Percentiles rank a stretch among this genome's conserved stretches.
phyloP scores from a whole-genome alignment of 2,329 filamentous ascomycete species.

The Aspergillus ustus region DNA sequence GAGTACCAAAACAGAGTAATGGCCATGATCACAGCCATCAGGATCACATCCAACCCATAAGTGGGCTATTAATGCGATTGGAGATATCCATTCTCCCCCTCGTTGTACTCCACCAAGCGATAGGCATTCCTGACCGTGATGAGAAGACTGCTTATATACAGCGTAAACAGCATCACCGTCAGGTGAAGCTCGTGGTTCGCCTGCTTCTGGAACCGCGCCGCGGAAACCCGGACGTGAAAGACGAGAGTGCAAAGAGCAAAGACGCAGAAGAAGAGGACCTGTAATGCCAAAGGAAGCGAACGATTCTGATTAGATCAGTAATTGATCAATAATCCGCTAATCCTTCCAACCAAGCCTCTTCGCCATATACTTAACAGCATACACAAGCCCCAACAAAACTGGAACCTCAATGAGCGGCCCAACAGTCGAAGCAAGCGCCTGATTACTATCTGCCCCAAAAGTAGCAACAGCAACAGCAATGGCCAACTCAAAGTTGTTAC shows the following conservation, averaged over 20 bases:
- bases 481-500: conserved; percentile 91
- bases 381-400: conserved; percentile 76
- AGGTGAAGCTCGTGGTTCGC: background rate
- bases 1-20: background rate
- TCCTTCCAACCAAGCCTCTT: conserved; percentile 23
- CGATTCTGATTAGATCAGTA: background rate
- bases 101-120: background rate
- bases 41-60: background rate
- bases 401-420: conserved; percentile 87
- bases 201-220: background rate
- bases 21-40: conserved; percentile 3
- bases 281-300: background rate
- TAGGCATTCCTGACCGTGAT: background rate
- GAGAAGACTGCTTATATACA: background rate
- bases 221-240: background rate
- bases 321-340: conserved; percentile 1
- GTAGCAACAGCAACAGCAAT: conserved; percentile 85
- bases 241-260: background rate
- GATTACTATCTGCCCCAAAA: conserved; percentile 75
- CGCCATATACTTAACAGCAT: conserved; percentile 59
- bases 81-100: background rate
- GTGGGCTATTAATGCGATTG: background rate
- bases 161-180: background rate
- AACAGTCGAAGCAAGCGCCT: conserved; percentile 81
- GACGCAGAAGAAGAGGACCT: background rate